Percentiles rank a stretch among this genome's conserved stretches.
Evolutionary conservation across 75 land plant genomes (phyloP).

Genomic region (Chamaecyparis obtusa): DNA sequence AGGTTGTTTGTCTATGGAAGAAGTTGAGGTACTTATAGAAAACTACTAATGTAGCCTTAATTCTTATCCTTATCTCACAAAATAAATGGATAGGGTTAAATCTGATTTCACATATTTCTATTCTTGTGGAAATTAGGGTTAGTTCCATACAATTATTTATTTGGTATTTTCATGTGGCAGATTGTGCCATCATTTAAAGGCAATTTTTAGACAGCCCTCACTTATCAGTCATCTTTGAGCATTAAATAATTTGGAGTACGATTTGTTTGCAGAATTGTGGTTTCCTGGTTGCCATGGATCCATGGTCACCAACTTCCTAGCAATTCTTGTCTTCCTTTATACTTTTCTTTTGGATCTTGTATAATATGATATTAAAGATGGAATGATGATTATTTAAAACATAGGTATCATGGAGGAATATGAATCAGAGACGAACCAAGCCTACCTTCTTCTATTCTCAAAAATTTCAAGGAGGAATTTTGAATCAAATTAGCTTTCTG

Average conservation of each 20-base stretch:
- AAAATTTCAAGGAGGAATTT: not conserved
- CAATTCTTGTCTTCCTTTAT: not conserved
- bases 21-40: slow-evolving; percentile 24
- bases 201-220: not conserved
- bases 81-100: slow-evolving; percentile 14
- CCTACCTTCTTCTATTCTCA: not conserved
- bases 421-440: not conserved
- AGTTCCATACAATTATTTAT: not conserved
- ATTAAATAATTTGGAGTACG: not conserved
- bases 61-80: slow-evolving; percentile 36
- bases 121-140: not conserved
- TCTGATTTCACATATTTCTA: not conserved
- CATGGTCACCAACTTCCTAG: not conserved
- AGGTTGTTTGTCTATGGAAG: slow-evolving; percentile 31
- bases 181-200: slow-evolving; percentile 1
- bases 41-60: slow-evolving; percentile 30
- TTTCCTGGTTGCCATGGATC: too few relatives aligned
- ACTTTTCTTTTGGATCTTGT: not conserved
- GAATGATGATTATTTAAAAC: too few relatives aligned
- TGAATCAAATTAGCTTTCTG: not conserved
- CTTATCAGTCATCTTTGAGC: not conserved
- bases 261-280: not conserved
- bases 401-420: too few relatives aligned
- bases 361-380: too few relatives aligned
- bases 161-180: not conserved